These are phyloP conservation scores for Diatrype stigma DNA, from an alignment of 2,329 filamentous ascomycete genomes.

Conservation along the genomic window DNA sequence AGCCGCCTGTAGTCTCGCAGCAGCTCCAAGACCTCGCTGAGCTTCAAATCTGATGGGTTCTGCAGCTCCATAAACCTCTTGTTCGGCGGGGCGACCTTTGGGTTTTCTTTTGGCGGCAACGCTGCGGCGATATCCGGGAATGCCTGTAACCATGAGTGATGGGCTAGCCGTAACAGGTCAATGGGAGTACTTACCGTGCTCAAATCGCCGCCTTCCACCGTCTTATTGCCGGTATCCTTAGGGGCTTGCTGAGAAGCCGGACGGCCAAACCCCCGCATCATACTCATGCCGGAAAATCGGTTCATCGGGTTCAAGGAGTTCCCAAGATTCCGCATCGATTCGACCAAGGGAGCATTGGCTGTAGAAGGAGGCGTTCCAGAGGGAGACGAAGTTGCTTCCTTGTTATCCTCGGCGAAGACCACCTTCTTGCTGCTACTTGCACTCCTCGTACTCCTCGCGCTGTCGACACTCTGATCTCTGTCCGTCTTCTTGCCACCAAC, in stretches of 20 bases:
- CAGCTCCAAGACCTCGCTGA: slow-evolving; percentile 70
- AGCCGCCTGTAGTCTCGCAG: slow-evolving; percentile 71
- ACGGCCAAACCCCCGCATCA: slow-evolving; percentile 72
- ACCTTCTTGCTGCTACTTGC: slow-evolving; percentile 57
- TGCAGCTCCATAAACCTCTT: slow-evolving; percentile 70
- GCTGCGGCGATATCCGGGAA: slow-evolving; percentile 56
- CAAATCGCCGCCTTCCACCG: slow-evolving; percentile 51
- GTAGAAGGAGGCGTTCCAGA: slow-evolving; percentile 26
- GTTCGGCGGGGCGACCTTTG: slow-evolving; percentile 61
- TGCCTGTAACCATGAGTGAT: slow-evolving; percentile 36
- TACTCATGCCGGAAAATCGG: slow-evolving; percentile 67
- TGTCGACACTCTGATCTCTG: slow-evolving; percentile 76
- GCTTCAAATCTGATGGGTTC: slow-evolving; percentile 63
- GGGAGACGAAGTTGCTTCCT: slow-evolving; percentile 32
- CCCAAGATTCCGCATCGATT: slow-evolving; percentile 77
- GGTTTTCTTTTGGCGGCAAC: slow-evolving; percentile 50
- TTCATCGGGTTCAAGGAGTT: slow-evolving; percentile 80
- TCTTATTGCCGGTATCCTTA: slow-evolving; percentile 29
- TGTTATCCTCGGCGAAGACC: slow-evolving; percentile 43
- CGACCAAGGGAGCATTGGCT: slow-evolving; percentile 61
- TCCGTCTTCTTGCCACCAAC: slow-evolving; percentile 59
- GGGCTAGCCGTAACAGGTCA: not conserved
- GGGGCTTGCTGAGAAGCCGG: slow-evolving; percentile 36
- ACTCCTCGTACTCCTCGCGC: slow-evolving; percentile 57
- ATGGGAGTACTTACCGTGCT: slow-evolving; percentile 44